Percentiles rank a stretch among this genome's conserved stretches.
phyloP scores from a whole-genome alignment of 2,329 filamentous ascomycete genomes.

The Talaromyces atroroseus region DNA sequence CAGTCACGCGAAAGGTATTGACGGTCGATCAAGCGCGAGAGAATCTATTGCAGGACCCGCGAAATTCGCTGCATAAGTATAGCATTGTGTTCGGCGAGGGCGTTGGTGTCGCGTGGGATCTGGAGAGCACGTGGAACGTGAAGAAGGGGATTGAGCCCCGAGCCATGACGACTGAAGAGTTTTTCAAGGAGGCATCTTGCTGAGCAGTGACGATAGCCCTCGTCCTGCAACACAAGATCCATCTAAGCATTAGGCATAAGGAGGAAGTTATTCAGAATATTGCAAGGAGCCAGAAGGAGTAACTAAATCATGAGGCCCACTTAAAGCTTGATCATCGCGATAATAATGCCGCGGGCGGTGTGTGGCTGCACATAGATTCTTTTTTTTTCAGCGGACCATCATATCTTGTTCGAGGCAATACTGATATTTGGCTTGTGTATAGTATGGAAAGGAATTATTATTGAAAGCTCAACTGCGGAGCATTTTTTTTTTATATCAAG shows the following conservation, averaged over 20 bases:
- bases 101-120: slow-evolving; percentile 55
- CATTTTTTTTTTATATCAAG: neutral
- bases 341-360: slow-evolving; percentile 5
- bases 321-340: too few relatives aligned
- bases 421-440: neutral
- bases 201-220: neutral
- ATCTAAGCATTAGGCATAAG: too few relatives aligned
- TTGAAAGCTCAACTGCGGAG: neutral
- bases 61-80: slow-evolving; percentile 54
- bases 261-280: too few relatives aligned
- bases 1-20: slow-evolving; percentile 50
- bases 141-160: slow-evolving; percentile 38
- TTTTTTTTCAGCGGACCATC: neutral
- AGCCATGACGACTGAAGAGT: slow-evolving; percentile 19
- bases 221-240: too few relatives aligned
- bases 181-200: neutral
- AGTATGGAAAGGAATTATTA: neutral
- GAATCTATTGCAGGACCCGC: slow-evolving; percentile 45
- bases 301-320: too few relatives aligned
- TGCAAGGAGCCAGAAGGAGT: too few relatives aligned
- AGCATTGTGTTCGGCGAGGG: slow-evolving; percentile 55
- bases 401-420: neutral
- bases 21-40: slow-evolving; percentile 39
- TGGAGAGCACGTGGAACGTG: slow-evolving; percentile 49
- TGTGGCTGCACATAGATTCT: slow-evolving; percentile 2